These are phyloP conservation scores for Gracilaria domingensis DNA, from an alignment of 23 red algal genomes.

Conservation along the genomic window DNA sequence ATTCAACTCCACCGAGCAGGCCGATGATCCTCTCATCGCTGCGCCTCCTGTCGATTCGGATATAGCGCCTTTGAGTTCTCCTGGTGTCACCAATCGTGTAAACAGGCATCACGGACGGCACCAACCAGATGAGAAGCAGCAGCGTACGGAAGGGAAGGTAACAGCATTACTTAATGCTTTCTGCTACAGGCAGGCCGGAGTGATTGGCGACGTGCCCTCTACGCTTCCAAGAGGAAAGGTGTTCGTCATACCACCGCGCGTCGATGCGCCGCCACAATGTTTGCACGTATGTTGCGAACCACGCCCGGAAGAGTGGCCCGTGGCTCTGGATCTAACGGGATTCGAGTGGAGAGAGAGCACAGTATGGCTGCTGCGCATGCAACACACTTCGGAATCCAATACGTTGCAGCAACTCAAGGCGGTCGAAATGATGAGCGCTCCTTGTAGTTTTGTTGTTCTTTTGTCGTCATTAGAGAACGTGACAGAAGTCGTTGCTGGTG, in stretches of 20 bases:
- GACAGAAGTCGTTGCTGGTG: background rate
- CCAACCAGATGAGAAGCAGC: background rate
- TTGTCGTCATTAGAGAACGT: too few relatives aligned
- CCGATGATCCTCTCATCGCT: too few relatives aligned
- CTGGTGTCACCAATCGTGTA: too few relatives aligned
- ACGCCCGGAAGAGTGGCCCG: background rate
- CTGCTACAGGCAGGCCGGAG: background rate
- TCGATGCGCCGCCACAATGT: background rate
- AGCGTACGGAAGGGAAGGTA: background rate
- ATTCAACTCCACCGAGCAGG: too few relatives aligned
- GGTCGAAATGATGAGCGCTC: slow-evolving; percentile 6
- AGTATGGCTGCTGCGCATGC: background rate
- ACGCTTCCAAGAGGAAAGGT: too few relatives aligned
- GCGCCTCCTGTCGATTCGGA: too few relatives aligned
- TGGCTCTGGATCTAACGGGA: background rate
- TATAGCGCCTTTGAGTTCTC: too few relatives aligned
- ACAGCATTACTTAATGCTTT: background rate
- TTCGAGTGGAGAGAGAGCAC: background rate
- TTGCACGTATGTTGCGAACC: background rate
- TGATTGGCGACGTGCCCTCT: too few relatives aligned
- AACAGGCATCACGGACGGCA: too few relatives aligned
- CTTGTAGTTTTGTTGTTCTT: background rate
- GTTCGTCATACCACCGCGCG: too few relatives aligned
- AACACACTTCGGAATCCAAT: background rate
- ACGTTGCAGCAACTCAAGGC: background rate